Evolutionary conservation across 768 basidiomycete species (phyloP).

Genomic region (Myochromella boudieri): DNA sequence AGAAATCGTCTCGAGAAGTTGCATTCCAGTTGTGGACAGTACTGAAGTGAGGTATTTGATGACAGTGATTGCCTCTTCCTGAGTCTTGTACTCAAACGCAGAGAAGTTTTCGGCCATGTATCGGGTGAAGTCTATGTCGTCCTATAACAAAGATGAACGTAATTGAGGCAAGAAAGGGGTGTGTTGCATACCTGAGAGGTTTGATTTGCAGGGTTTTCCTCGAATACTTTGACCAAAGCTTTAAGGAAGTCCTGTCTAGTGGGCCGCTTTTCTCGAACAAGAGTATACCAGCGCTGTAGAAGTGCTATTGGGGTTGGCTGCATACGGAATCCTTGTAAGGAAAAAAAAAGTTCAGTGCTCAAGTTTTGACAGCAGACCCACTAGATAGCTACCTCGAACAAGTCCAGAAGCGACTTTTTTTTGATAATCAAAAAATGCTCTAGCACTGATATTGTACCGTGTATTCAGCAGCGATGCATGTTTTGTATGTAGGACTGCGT

Average conservation of each 20-base stretch:
- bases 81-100: constrained; percentile 90
- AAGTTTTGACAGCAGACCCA: not conserved
- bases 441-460: constrained; percentile 78
- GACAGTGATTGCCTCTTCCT: constrained; percentile 88
- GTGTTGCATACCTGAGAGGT: constrained; percentile 61
- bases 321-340: constrained; percentile 58
- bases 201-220: constrained; percentile 58
- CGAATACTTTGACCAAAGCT: constrained; percentile 78
- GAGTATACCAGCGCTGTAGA: constrained; percentile 86
- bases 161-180: too few relatives aligned
- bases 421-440: constrained; percentile 84
- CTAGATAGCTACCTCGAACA: constrained; percentile 51
- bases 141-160: too few relatives aligned
- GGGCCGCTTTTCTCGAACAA: constrained; percentile 88
- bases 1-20: constrained; percentile 71
- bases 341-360: constrained; percentile 3
- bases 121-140: constrained; percentile 82
- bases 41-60: constrained; percentile 76
- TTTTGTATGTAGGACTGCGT: constrained; percentile 81
- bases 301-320: constrained; percentile 69
- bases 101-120: constrained; percentile 97
- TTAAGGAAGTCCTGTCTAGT: constrained; percentile 86
- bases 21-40: constrained; percentile 79
- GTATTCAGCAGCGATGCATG: constrained; percentile 89
- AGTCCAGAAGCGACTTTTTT: constrained; percentile 44